phyloP scores from a whole-genome alignment of 441 rosid species.

The Dalechampia spathulata region DNA sequence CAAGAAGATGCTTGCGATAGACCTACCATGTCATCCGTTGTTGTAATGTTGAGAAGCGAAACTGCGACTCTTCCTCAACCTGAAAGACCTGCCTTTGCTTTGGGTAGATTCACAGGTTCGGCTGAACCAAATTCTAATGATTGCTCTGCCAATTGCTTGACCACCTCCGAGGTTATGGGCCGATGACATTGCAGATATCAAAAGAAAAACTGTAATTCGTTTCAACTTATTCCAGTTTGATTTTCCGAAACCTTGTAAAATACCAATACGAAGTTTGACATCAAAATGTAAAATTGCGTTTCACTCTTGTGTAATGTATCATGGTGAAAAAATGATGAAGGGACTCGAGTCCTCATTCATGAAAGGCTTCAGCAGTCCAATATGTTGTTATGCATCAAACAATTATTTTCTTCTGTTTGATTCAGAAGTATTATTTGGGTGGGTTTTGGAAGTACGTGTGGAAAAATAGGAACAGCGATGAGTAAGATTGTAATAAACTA shows the following conservation, averaged over 20 bases:
- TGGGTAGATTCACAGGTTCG: constrained; percentile 13
- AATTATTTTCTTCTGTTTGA: no score
- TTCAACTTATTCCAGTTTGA: no score
- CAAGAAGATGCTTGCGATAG: constrained; percentile 33
- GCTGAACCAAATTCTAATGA: background rate
- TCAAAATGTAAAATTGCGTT: background rate
- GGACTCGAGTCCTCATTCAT: background rate
- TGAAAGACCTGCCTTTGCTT: constrained; percentile 20
- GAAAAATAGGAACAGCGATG: no score
- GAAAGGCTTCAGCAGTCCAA: background rate
- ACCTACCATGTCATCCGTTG: constrained; percentile 33
- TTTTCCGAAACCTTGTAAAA: no score
- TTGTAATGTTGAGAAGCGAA: constrained; percentile 26
- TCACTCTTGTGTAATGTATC: background rate
- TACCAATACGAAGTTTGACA: background rate
- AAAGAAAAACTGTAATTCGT: no score
- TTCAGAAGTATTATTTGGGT: no score
- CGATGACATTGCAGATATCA: constrained; percentile 14
- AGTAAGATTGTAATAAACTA: no score
- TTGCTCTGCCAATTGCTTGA: constrained; percentile 1
- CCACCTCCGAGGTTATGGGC: constrained; percentile 12
- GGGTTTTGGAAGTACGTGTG: no score
- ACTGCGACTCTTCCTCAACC: constrained; percentile 20
- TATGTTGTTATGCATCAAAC: no score
- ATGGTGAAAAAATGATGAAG: background rate